phyloP scores from a whole-genome alignment of 1,284 basidiomycete genomes.

The Heterobasidion irregulare region DNA sequence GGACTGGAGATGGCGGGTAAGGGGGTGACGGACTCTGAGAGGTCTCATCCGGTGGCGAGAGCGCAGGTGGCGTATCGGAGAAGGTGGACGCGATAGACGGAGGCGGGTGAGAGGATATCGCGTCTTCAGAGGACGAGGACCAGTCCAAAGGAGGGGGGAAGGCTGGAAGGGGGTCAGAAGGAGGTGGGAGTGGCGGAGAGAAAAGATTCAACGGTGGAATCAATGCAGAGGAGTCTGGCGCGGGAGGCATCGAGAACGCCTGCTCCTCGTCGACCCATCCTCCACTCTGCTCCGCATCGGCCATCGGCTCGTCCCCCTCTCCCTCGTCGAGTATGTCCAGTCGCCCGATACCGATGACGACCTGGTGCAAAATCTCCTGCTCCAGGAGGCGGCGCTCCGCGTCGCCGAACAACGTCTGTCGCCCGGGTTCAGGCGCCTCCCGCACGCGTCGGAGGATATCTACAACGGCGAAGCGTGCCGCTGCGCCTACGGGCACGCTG shows the following conservation, averaged over 20 bases:
- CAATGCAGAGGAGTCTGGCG: too few relatives aligned
- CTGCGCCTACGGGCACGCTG: slow-evolving; percentile 66
- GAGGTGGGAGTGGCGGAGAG: background rate
- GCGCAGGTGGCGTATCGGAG: too few relatives aligned
- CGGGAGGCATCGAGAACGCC: background rate
- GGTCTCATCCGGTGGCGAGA: too few relatives aligned
- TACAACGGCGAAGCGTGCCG: slow-evolving; percentile 73
- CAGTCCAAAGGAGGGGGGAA: background rate
- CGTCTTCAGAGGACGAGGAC: background rate
- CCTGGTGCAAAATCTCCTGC: slow-evolving; percentile 73
- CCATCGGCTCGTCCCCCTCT: slow-evolving; percentile 27
- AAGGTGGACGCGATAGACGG: too few relatives aligned
- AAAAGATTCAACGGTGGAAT: too few relatives aligned
- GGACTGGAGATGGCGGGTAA: too few relatives aligned
- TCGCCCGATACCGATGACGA: slow-evolving; percentile 83
- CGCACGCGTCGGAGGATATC: slow-evolving; percentile 65
- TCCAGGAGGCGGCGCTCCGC: slow-evolving; percentile 61
- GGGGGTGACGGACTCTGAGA: too few relatives aligned
- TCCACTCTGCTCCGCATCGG: slow-evolving; percentile 6
- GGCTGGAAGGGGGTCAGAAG: background rate
- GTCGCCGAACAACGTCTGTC: slow-evolving; percentile 41
- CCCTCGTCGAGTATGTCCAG: slow-evolving; percentile 40
- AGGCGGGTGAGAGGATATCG: too few relatives aligned
- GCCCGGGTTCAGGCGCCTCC: slow-evolving; percentile 21
- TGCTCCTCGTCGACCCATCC: background rate